Evolutionary conservation across 2,329 filamentous ascomycete genomes (phyloP).

Genomic region (Cucurbitaria berberidis): DNA sequence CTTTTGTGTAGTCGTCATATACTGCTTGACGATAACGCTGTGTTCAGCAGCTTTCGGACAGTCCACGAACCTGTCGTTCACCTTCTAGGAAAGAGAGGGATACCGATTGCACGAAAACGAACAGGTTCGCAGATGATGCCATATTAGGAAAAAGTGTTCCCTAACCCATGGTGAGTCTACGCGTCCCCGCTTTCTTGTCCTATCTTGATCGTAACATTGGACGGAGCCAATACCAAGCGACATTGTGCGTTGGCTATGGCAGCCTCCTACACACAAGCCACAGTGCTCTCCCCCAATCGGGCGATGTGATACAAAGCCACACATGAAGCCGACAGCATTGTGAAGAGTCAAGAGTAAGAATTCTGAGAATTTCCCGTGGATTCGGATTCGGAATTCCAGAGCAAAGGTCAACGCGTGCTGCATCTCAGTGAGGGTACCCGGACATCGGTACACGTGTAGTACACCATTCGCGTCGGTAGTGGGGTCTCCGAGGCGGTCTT

Average conservation of each 20-base stretch:
- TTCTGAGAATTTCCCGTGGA: background rate
- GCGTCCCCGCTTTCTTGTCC: background rate
- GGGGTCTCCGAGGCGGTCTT: background rate
- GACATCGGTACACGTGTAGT: background rate
- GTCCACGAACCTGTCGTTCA: background rate
- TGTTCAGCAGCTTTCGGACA: background rate
- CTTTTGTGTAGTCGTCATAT: slow-evolving; percentile 16
- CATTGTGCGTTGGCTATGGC: background rate
- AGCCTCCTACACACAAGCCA: background rate
- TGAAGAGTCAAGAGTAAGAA: background rate
- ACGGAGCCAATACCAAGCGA: background rate
- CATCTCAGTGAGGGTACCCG: background rate
- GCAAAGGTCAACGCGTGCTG: background rate
- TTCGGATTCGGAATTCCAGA: slow-evolving; percentile 1
- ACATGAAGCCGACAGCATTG: background rate
- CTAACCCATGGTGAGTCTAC: background rate
- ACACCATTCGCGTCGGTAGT: background rate
- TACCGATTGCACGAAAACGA: background rate
- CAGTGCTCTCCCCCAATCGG: background rate
- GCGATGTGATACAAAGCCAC: background rate
- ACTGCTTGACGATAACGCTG: slow-evolving; percentile 5
- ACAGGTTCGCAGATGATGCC: background rate
- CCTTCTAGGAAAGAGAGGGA: background rate
- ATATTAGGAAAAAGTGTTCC: background rate
- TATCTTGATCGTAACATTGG: background rate